These are phyloP conservation scores for Fomitopsis pinicola DNA, from an alignment of 1,284 basidiomycete species.

Conservation along the genomic window DNA sequence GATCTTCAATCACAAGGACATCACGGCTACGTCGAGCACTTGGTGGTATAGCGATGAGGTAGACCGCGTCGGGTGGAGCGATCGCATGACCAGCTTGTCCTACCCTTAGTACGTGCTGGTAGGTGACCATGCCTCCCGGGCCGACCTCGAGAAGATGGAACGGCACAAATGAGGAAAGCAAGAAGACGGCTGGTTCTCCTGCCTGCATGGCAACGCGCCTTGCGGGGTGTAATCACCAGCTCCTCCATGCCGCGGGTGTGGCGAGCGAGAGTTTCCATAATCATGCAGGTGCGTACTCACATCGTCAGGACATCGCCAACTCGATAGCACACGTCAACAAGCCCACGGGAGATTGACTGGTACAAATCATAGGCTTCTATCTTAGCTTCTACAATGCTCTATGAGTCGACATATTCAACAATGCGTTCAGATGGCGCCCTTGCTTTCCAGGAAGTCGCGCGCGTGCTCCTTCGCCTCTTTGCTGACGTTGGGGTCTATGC, in stretches of 20 bases:
- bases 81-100: conserved; percentile 26
- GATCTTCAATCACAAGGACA: conserved; percentile 21
- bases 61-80: conserved; percentile 33
- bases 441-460: conserved; percentile 32
- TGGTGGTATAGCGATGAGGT: conserved; percentile 33
- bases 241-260: neutral
- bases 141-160: conserved; percentile 22
- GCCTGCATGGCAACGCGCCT: conserved; percentile 31
- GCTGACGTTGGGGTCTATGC: conserved; percentile 38
- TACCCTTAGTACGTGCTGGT: conserved; percentile 26
- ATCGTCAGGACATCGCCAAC: neutral
- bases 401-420: too few species aligned
- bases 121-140: conserved; percentile 22
- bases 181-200: conserved; percentile 32
- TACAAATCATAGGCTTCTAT: too few species aligned
- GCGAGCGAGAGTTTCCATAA: neutral
- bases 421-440: conserved; percentile 13
- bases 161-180: conserved; percentile 28
- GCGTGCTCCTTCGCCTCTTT: conserved; percentile 49
- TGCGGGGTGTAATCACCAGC: neutral
- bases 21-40: conserved; percentile 24
- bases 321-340: neutral
- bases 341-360: neutral
- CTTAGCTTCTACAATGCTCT: too few species aligned
- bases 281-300: neutral